Base-by-base conservation (phyloP, 2,329 filamentous ascomycete species). In the Cadophora sp. region DNA sequence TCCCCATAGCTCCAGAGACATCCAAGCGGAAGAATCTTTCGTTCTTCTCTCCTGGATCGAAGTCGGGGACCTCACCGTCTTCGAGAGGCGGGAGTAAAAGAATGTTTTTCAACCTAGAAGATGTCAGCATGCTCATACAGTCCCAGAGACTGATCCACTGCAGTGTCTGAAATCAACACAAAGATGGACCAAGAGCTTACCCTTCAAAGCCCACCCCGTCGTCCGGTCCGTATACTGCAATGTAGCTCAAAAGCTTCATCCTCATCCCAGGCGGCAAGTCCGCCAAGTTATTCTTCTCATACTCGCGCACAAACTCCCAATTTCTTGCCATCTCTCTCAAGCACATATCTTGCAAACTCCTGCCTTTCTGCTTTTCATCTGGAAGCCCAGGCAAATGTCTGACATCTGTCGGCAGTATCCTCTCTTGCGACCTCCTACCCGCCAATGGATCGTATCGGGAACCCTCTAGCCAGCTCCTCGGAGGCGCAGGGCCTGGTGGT, bases 401-500 rank as follows among this genome's bases (percentile, higher is more conserved):
- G 1, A 77, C 61, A 14, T 73, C 58, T 8, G 73, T 67, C 6
- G 77, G 77, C 69, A 77, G 77, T 26, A 73, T 69, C 16, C 50
- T 64, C 43, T 76, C 76, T 43, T 76, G 64, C 43, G 69, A 55
- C 37, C 53, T 53, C 31, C 64, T 31, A 58, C 62, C 61, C 59
- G 43, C 71, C 66, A 64, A 31, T 56, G 68, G 76, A 9, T 73
- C 76, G 69, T 77, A 72, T 65, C 64, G 76, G 2, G 79, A 80
- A 67, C 76, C 73, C 68, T 80, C 71, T 66, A 82, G 76, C 88
- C 88, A 90, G 74, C 86, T 89, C 46, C 81, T 81, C 1, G 88
- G 88, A 26, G 88, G 83, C 29, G 87, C 83, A 26, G 88, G 88
- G 0, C 88, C 88, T 1, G 88, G 82, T 11, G 87, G 87, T 24